Percentiles rank a stretch among this genome's conserved stretches.
Conservation (phyloP, 2,329 filamentous ascomycete species). For the Sclerotinia sclerotiorum region DNA sequence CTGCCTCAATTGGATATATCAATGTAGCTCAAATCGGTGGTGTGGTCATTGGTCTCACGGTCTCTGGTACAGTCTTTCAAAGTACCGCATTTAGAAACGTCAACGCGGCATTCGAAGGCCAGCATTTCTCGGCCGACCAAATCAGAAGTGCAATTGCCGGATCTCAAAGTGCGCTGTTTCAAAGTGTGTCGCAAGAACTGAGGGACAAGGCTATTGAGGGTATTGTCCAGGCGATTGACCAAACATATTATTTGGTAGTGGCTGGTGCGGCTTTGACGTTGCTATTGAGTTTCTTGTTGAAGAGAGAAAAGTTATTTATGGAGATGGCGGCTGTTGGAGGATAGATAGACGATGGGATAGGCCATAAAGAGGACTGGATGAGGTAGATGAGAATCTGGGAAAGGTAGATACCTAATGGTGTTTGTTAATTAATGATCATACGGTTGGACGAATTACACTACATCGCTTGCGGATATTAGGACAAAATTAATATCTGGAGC, state of each 20-base stretch:
- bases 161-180: constrained; percentile 24
- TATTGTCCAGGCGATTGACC: constrained; percentile 36
- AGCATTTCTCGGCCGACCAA: constrained; percentile 27
- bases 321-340: constrained; percentile 20
- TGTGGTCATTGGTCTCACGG: constrained; percentile 40
- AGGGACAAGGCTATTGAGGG: constrained; percentile 33
- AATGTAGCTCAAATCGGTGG: constrained; percentile 41
- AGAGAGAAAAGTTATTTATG: constrained; percentile 32
- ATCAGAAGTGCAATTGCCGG: constrained; percentile 35
- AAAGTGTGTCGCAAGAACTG: constrained; percentile 20
- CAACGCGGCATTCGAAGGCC: constrained; percentile 27
- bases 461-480: not conserved
- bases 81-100: constrained; percentile 39
- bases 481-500: not conserved
- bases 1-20: constrained; percentile 41
- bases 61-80: constrained; percentile 42
- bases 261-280: constrained; percentile 35
- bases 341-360: not conserved
- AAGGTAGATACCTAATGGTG: not conserved
- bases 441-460: not conserved
- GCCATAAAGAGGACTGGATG: not conserved
- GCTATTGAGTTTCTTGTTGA: constrained; percentile 36
- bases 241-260: constrained; percentile 37
- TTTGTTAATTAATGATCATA: not conserved
- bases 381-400: not conserved